Base-by-base conservation (phyloP, 169 alveolate genomes). In the Cardiosporidium cionae region DNA sequence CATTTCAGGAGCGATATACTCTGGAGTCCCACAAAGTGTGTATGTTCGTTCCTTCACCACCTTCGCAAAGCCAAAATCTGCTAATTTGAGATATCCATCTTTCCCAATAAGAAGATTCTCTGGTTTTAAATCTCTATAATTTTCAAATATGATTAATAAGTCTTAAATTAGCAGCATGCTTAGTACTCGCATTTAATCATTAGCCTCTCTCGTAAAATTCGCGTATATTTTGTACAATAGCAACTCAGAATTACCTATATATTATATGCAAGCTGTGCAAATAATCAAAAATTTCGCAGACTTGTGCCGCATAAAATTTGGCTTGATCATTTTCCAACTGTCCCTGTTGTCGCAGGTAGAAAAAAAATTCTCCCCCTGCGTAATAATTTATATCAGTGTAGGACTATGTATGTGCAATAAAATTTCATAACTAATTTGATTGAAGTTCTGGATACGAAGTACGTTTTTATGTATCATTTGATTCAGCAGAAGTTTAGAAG, bases 31-130 rank as follows among this genome's bases (percentile, higher is more conserved):
- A 65, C 99, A 97, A 31, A 96, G 91, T 27, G 99, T 97, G 74
- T 86, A 93, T 0, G 99, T 75, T 31, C 89, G 86, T 34, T 94
- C 92, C 74, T 93, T 98, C 7, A 97, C 96, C 5, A 92, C 94
- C 86, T 97, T 97, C 16, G 99, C 99, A 83, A 98, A 95, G 25
- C 99, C 99, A 87, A 98, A 98, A 76, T 98, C 99, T 0, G 99
- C 96, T 76, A 98, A 86, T 81, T 96, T 96, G 32, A 96, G 90
- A 85, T 96, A 97, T 2, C 99, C 99, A 74, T 95, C 98, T 65
- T 74, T 89, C 66, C 94, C 98, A 33, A 97, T 92, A 34, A 97
- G 91, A 70, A 97, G 84, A 82, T 96, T 96, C 77, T 96, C 99
- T 0, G 98, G 99, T 79, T 96, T 96, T 63, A 96, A 84, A 84